phyloP scores from a whole-genome alignment of 345 rosid genomes.

The Cochlearia excelsa region DNA sequence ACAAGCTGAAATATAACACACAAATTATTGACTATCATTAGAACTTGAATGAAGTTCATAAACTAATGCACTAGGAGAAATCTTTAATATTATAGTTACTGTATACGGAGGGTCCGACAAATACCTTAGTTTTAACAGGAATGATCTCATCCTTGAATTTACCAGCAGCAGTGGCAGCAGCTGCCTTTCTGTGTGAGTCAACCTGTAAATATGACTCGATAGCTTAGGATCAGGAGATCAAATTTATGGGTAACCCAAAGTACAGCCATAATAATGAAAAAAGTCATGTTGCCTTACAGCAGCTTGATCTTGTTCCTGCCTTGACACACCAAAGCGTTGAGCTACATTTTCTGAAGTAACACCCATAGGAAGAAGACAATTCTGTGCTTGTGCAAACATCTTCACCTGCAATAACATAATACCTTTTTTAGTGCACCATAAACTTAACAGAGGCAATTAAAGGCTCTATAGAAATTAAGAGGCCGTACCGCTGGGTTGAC shows the following conservation, averaged over 20 bases:
- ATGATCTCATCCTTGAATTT: slow-evolving; percentile 93
- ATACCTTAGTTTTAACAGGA: slow-evolving; percentile 92
- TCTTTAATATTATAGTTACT: not conserved
- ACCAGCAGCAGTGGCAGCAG: slow-evolving; percentile 93
- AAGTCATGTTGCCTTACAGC: slow-evolving; percentile 58
- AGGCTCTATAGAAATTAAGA: slow-evolving; percentile 13
- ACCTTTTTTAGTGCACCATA: not conserved
- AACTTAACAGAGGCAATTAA: not conserved
- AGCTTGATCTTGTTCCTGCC: slow-evolving; percentile 99
- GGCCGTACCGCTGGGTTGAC: slow-evolving; percentile 78
- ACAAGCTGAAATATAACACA: slow-evolving; percentile 56
- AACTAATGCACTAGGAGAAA: not conserved
- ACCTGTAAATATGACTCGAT: slow-evolving; percentile 48
- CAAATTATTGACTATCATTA: slow-evolving; percentile 19
- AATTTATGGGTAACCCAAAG: not conserved
- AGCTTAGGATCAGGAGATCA: not conserved
- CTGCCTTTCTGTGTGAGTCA: slow-evolving; percentile 97
- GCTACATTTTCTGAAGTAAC: slow-evolving; percentile 98
- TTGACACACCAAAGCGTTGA: slow-evolving; percentile 81
- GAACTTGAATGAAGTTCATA: slow-evolving; percentile 10
- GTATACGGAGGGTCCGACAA: not conserved
- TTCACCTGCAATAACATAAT: slow-evolving; percentile 53
- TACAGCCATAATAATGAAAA: slow-evolving; percentile 11
- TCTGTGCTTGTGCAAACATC: slow-evolving; percentile 70
- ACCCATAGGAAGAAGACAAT: slow-evolving; percentile 99